Base-by-base conservation (phyloP, 1,284 basidiomycete species). In the Pseudozyma hubeiensis region DNA sequence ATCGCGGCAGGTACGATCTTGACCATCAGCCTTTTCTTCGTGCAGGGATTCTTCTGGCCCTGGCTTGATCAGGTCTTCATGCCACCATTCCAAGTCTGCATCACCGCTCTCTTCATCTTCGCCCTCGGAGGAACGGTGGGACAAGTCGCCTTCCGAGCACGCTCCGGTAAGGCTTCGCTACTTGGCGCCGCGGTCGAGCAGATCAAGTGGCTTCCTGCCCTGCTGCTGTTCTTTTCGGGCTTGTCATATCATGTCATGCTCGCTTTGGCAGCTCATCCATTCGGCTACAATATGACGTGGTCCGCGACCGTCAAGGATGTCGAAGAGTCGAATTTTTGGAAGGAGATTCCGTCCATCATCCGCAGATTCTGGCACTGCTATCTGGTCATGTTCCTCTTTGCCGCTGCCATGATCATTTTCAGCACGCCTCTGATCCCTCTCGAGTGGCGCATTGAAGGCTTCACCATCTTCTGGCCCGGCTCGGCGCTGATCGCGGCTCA, bases 221-320 rank as follows among this genome's bases (percentile, higher is more conserved):
- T 64, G 53, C 7, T 59, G 33, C 75, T 64, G 63, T 63, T 69
- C 61, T 33, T 76, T 34, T 53, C 51, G 5, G 76, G 75, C 5
- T 40, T 78, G 0, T 66, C 76, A n/a, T 74, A 50, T 56, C 74
- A 76, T 61, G 88, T 93, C 41, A 87, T 89, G 4, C 87, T 88
- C 37, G 91, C 92, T 0, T 86, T 94, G 19, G 87, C 92, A n/a
- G 89, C 91, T 0, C 93, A 94, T 82, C 66, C 92, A 57, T 90
- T 93, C 84, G 91, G 91, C 3, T 92, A 92, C 85, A 90, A 93
- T 84, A 94, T 94, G 87, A 89, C 88, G 10, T 93, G 91, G 91
- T 89, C 64, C 8, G 62, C 78, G 0, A 80, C 78, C 24, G 34
- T 66, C 69, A 78, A 80, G 68, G 73, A 76, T 30, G 37, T 79